These are phyloP conservation scores for Apiotrichum mycotoxinovorans DNA, from an alignment of 1,284 basidiomycete genomes.

Conservation along the genomic window DNA sequence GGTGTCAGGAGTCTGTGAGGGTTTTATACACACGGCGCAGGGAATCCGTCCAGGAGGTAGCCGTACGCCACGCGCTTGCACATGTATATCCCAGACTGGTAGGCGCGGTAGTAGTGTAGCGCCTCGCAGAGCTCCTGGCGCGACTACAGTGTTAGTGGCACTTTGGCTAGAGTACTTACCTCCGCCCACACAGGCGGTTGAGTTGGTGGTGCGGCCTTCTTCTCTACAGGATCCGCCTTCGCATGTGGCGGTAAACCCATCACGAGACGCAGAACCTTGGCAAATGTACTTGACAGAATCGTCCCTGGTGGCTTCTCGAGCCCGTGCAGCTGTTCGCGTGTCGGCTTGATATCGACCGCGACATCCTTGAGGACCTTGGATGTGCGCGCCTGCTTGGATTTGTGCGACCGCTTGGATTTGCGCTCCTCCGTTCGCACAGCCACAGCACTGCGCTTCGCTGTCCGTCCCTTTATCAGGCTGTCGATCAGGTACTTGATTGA, in stretches of 20 bases:
- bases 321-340: no score
- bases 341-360: no score
- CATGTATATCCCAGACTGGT: constrained; percentile 46
- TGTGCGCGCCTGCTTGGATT: no score
- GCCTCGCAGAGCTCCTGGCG: constrained; percentile 47
- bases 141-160: constrained; percentile 19
- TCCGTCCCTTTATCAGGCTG: no score
- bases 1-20: not conserved
- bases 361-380: no score
- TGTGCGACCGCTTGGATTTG: no score
- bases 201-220: constrained; percentile 3
- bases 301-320: not conserved
- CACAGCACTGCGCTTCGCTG: no score
- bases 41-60: constrained; percentile 43
- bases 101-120: constrained; percentile 46
- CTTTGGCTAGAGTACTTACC: constrained; percentile 18
- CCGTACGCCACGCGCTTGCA: constrained; percentile 33
- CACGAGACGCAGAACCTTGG: constrained; percentile 23
- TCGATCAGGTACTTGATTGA: no score
- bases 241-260: not conserved
- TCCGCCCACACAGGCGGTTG: constrained; percentile 44
- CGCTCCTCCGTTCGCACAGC: no score
- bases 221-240: not conserved
- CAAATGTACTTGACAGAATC: constrained; percentile 21
- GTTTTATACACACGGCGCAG: constrained; percentile 31